Evolutionary conservation across 1,139 yeast species (phyloP).

Genomic region (Suhomyces bokatorum): DNA sequence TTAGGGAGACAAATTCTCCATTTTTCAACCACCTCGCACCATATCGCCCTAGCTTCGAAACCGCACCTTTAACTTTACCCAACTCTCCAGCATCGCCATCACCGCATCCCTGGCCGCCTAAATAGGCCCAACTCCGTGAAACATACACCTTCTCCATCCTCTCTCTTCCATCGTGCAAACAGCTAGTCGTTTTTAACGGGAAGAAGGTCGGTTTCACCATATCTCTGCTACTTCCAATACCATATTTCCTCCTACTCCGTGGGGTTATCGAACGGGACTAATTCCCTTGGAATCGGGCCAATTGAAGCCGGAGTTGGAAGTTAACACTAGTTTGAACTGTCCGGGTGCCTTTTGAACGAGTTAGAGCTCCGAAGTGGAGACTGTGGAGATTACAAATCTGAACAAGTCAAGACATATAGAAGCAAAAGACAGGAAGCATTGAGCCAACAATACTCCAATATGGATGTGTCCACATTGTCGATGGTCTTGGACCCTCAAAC

Average conservation of each 20-base stretch:
- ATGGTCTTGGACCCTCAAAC: slow-evolving; percentile 34
- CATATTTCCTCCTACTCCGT: background rate
- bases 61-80: background rate
- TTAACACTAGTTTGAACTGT: background rate
- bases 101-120: background rate
- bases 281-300: background rate
- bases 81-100: background rate
- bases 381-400: background rate
- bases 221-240: background rate
- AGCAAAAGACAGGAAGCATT: background rate
- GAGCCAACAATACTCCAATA: background rate
- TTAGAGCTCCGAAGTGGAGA: too few relatives aligned
- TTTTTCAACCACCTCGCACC: background rate
- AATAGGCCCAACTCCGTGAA: background rate
- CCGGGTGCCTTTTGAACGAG: too few relatives aligned
- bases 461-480: slow-evolving; percentile 23
- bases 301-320: background rate
- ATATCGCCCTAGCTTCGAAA: slow-evolving; percentile 2
- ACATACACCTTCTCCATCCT: background rate
- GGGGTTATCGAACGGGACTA: background rate
- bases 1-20: background rate
- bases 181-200: background rate
- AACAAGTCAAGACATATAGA: background rate
- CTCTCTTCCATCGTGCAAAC: too few relatives aligned
- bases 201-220: background rate